Evolutionary conservation across 176 grass and related monocot genomes (phyloP).

Genomic region (Oryza australiensis): DNA sequence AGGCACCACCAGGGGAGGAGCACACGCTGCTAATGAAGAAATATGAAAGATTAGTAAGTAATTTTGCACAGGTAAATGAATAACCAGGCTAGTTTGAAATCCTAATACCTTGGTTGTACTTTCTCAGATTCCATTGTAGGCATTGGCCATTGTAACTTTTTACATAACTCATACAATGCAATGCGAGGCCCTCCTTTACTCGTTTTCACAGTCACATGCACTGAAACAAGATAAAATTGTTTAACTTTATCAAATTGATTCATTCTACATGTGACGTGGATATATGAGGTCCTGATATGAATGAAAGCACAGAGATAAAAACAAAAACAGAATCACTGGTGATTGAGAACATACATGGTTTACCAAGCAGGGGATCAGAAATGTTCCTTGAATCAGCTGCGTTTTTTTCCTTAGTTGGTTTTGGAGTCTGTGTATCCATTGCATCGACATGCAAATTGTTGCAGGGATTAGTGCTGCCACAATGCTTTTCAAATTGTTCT

Average conservation of each 20-base stretch:
- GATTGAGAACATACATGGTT: constrained; percentile 45
- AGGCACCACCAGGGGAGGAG: constrained; percentile 25
- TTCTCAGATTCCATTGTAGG: constrained; percentile 63
- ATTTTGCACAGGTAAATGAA: background rate
- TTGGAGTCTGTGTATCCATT: constrained; percentile 45
- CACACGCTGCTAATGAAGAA: constrained; percentile 4
- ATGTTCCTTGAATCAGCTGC: background rate
- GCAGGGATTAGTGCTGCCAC: constrained; percentile 15
- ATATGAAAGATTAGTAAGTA: background rate
- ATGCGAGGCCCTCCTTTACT: constrained; percentile 80
- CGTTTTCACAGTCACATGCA: constrained; percentile 59
- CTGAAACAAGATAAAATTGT: constrained; percentile 52
- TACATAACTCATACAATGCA: constrained; percentile 66
- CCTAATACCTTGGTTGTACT: constrained; percentile 55
- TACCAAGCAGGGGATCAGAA: constrained; percentile 32
- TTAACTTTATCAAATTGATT: constrained; percentile 7
- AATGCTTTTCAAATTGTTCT: constrained; percentile 38
- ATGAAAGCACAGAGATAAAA: background rate
- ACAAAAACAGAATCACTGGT: constrained; percentile 18
- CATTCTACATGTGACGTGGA: background rate
- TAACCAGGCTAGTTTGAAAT: background rate
- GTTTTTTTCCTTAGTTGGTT: constrained; percentile 25
- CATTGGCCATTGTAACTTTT: constrained; percentile 76
- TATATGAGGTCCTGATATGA: background rate
- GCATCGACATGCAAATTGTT: constrained; percentile 30